Evolutionary conservation across 1,139 yeast species (phyloP), one percentile per base, ranked within the genome.

Genomic region (Debaryomyces psychrophilus): DNA sequence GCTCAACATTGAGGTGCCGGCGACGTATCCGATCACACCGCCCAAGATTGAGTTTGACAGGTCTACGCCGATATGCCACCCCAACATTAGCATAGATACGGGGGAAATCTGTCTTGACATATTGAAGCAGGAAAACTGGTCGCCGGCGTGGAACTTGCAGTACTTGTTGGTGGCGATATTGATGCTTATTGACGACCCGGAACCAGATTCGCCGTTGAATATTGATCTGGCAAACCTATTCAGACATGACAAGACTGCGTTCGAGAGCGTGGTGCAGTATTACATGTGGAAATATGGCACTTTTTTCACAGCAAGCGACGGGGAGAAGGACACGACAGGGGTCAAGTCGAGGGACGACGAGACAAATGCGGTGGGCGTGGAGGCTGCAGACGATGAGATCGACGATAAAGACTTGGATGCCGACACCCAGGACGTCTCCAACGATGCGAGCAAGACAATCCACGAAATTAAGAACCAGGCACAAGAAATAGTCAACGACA

Each of bases 61-160:
- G 6, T 18, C 25, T 1, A 66, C 74, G 20, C 77, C 76, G 9
- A 83, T 88, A 50, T 81, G 85, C 41, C 96, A 89, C 61, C 92
- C 95, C 2, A 89, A 89, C 60, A 81, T 89, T 37, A 81, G 83
- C 56, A 75, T 82, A 48, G 55, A 65, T 43, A 83, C 86, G 0
- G 96, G 96, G 0, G 93, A 86, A 53, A 85, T 89, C 3, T 90
- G 97, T 63, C 68, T 90, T n/a, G 96, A 90, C 61, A 85, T 90
- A 11, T 71, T 87, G 46, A 81, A 82, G 54, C 62, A 60, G 33
- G 76, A 69, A 8, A 79, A 77, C 50, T 90, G 97, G 97, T 80
- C 93, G 0, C 97, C 97, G 0, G 95, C 95, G 1, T 90, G 96
- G 95, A 83, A 87, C 36, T 62, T 90, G 37, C 71, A 82, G 44